These are phyloP conservation scores for Paraphoma chrysanthemicola DNA, from an alignment of 2,329 filamentous ascomycete genomes.

Conservation along the genomic window DNA sequence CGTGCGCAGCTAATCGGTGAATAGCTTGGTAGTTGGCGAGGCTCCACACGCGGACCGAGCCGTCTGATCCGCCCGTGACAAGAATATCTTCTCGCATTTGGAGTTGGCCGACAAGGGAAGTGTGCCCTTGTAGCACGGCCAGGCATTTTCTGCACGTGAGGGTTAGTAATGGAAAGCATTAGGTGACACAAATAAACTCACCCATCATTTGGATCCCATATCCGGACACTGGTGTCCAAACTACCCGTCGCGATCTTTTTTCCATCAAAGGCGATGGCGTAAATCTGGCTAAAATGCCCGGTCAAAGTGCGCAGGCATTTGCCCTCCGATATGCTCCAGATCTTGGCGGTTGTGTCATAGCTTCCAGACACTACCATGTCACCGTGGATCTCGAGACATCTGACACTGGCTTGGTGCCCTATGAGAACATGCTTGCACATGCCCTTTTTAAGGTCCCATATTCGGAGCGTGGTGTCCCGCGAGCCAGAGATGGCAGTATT, in stretches of 20 bases:
- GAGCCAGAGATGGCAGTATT: constrained; percentile 97
- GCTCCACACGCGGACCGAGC: constrained; percentile 96
- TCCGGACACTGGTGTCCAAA: constrained; percentile 93
- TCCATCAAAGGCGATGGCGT: constrained; percentile 97
- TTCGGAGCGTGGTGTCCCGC: constrained; percentile 88
- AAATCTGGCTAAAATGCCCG: constrained; percentile 98
- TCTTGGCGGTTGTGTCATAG: constrained; percentile 95
- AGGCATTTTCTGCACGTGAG: constrained; percentile 67
- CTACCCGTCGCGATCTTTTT: constrained; percentile 92
- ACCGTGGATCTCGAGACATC: constrained; percentile 93
- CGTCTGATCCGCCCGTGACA: constrained; percentile 95
- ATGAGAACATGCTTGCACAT: constrained; percentile 90
- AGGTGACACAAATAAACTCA: constrained; percentile 55
- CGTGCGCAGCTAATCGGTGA: constrained; percentile 92
- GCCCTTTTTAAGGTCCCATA: constrained; percentile 92
- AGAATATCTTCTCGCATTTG: constrained; percentile 95
- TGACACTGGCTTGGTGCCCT: constrained; percentile 92
- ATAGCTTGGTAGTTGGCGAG: constrained; percentile 89
- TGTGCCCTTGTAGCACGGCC: constrained; percentile 94
- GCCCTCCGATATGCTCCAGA: constrained; percentile 98
- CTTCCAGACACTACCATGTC: constrained; percentile 98
- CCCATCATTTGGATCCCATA: constrained; percentile 93
- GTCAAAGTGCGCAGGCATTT: constrained; percentile 87
- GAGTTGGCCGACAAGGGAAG: constrained; percentile 92
- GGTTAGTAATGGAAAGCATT: constrained; percentile 14